Percentiles rank a stretch among this genome's conserved stretches.
phyloP scores from a whole-genome alignment of 352 stramenopile species.

The Thalassiosira mediterranea region DNA sequence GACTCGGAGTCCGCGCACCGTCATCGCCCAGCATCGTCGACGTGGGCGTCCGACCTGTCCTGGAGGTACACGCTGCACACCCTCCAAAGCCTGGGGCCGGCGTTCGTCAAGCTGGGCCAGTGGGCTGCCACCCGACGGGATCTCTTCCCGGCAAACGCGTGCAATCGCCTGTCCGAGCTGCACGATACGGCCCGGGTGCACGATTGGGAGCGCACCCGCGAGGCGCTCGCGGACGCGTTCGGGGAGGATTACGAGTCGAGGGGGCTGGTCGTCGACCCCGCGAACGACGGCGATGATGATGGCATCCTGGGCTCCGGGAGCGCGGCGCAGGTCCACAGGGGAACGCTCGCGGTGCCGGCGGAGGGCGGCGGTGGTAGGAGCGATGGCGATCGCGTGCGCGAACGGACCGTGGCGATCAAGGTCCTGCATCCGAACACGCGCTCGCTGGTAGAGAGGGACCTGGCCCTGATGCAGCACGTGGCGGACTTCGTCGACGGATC shows the following conservation, averaged over 20 bases:
- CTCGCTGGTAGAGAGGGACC: conserved; percentile 88
- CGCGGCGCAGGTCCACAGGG: conserved; percentile 94
- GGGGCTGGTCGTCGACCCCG: conserved; percentile 22
- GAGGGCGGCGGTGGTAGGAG: background rate
- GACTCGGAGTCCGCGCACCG: background rate
- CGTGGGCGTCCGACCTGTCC: conserved; percentile 44
- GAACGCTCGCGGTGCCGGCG: conserved; percentile 63
- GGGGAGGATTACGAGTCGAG: conserved; percentile 85
- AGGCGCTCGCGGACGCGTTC: conserved; percentile 87
- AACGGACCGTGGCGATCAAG: conserved; percentile 91
- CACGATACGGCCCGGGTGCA: conserved; percentile 89
- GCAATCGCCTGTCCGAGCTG: conserved; percentile 89
- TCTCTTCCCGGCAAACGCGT: conserved; percentile 91
- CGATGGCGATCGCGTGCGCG: too few relatives aligned
- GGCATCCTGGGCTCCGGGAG: conserved; percentile 89
- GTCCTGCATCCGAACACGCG: conserved; percentile 92
- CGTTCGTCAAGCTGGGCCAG: conserved; percentile 94
- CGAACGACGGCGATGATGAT: conserved; percentile 28
- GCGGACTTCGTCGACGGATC: conserved; percentile 72
- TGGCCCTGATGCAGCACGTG: conserved; percentile 81
- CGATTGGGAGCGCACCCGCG: conserved; percentile 88
- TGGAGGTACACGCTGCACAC: conserved; percentile 72
- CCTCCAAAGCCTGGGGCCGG: conserved; percentile 85
- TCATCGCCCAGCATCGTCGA: conserved; percentile 9
- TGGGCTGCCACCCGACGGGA: conserved; percentile 93